Evolutionary conservation across 495 filamentous ascomycete species (phyloP), one percentile per base, ranked within the genome.

Genomic region (Talaromyces ruber): DNA sequence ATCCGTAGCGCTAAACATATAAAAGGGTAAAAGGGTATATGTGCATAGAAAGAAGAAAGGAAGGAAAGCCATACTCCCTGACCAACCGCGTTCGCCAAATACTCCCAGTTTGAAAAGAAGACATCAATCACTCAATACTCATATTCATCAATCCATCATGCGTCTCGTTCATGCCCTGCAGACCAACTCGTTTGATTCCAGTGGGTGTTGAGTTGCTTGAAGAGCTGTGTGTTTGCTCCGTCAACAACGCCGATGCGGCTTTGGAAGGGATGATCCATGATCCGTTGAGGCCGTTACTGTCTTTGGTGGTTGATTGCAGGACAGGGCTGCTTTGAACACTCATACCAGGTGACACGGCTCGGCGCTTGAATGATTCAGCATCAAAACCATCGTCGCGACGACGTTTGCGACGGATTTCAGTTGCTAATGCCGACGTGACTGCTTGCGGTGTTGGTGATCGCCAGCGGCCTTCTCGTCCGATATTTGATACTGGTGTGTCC

Each of bases 111-210:
- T 8, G 62, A 51, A 61, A 60, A 39, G n/a, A 37, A 24, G 14
- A 21, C 5, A 59, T n/a, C 29, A 26, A 2, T 75, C 68, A 82
- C 61, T 97, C 92, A 69, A 97, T 93, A 70, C 90, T 97, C 92
- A 98, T 93, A 68, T 94, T 92, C 90, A 96, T 97, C 65, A 98
- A 79, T 22, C 92, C 90, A 75, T 98, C 94, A 68, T 91, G 89
- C 3, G 95, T 94, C 76, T 98, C 95, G 55, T 80, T 90, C 91
- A 98, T 97, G 0, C 94, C 94, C 71, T 98, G 94, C 59, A 95
- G 81, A 22, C 95, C 96, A 28, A 98, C 79, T 59, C 93, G 80
- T 64, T 89, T 90, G 28, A 81, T 70, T 24, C 77, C 78, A 2
- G 72, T 58, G 45, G 70, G 62, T 54, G 73, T 68, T 59, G 70